Evolutionary conservation across 345 rosid genomes (phyloP).

Genomic region (Citrus hindsii): DNA sequence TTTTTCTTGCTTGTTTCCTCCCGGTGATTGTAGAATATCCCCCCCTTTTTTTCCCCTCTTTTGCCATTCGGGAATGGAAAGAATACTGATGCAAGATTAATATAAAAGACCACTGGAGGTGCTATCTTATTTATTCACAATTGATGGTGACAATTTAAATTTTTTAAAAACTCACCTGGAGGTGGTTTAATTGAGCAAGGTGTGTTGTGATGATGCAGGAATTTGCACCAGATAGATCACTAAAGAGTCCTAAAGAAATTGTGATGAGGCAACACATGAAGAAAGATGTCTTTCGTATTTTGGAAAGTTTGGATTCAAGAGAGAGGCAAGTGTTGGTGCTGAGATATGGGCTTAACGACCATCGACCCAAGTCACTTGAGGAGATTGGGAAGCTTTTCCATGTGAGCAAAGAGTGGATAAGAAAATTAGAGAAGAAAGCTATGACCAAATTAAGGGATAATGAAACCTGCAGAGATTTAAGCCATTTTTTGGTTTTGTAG

Average conservation of each 20-base stretch:
- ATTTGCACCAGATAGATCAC: conserved; percentile 45
- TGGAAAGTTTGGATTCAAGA: conserved; percentile 55
- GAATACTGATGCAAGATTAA: neutral
- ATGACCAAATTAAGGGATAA: conserved; percentile 46
- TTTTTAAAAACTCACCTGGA: neutral
- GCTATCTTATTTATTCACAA: neutral
- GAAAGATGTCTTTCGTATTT: conserved; percentile 42
- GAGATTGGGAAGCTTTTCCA: conserved; percentile 62
- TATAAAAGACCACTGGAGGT: neutral
- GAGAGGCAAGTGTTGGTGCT: conserved; percentile 65
- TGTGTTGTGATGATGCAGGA: conserved; percentile 43
- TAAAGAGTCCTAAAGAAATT: conserved; percentile 43
- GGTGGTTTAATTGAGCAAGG: conserved; percentile 1
- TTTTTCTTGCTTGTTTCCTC: neutral
- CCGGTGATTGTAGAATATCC: neutral
- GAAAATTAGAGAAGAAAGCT: conserved; percentile 67
- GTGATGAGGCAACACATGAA: conserved; percentile 58
- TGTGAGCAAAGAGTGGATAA: conserved; percentile 87
- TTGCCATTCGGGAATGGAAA: neutral
- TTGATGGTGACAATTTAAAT: neutral
- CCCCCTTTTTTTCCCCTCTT: neutral
- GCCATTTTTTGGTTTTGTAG: conserved; percentile 37
- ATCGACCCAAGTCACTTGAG: conserved; percentile 61
- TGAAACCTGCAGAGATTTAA: conserved; percentile 36
- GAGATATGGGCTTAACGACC: conserved; percentile 55